Conservation (phyloP, 306 rosid genomes). For the Pyrus betulifolia region DNA sequence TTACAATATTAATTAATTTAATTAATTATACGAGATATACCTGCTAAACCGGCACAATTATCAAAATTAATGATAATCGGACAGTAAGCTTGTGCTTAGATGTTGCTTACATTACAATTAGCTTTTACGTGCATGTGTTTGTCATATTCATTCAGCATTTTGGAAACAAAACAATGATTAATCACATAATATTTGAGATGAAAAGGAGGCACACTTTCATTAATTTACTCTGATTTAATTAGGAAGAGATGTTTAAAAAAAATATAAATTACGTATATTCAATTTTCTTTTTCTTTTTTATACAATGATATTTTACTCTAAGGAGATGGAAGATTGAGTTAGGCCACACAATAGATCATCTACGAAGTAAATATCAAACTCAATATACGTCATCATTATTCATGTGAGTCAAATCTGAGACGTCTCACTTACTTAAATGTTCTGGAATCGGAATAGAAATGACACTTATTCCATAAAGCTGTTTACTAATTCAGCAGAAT, state of each 20-base stretch:
- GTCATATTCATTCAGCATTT: not conserved
- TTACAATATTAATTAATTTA: not conserved
- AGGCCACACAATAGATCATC: too few relatives aligned
- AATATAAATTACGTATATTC: too few relatives aligned
- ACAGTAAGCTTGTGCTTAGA: conserved; percentile 14
- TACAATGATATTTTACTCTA: too few relatives aligned
- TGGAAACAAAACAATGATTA: not conserved
- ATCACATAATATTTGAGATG: not conserved
- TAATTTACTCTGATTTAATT: not conserved
- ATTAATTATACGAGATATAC: conserved; percentile 12
- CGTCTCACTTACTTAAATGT: too few relatives aligned
- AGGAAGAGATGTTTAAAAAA: not conserved
- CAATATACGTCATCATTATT: too few relatives aligned
- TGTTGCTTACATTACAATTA: not conserved
- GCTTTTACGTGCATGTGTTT: not conserved
- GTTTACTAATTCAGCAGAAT: too few relatives aligned
- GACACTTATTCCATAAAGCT: too few relatives aligned
- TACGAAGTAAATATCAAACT: too few relatives aligned
- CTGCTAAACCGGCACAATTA: conserved; percentile 1
- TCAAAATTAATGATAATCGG: not conserved
- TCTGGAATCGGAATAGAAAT: too few relatives aligned
- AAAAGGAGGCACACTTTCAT: not conserved
- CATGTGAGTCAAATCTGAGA: too few relatives aligned
- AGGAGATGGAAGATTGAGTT: too few relatives aligned
- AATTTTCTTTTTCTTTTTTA: too few relatives aligned